Evolutionary conservation across 2,329 filamentous ascomycete species (phyloP), one percentile per base, ranked within the genome.

Genomic region (Arthrinium puccinioides): DNA sequence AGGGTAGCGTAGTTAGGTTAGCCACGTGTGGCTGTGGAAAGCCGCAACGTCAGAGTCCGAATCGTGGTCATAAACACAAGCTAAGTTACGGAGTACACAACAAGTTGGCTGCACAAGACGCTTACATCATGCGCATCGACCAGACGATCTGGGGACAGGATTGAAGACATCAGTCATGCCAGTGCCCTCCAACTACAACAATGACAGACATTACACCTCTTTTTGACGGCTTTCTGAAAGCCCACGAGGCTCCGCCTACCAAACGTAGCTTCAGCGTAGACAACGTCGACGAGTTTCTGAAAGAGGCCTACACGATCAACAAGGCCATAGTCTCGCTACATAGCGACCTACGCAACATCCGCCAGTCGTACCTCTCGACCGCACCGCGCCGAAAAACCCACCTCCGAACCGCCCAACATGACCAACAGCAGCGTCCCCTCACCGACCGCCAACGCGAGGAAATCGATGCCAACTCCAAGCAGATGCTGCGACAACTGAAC

Each of bases 301-400:
- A 90, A 56, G 90, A 97, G 63, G 92, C 92, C 37, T 92, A 94
- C 63, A 79, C 84, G 57, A 96, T 97, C 88, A 92, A 94, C 57
- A 75, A 80, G 7, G 87, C 94, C 57, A 94, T 97, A 43, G 65
- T 76, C 43, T 86, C 83, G 35, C 78, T 98, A 24, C 81, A 87
- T 50, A 68, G 68, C 47, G 87, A 96, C 53, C 81, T 98, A 15
- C 79, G 78, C 55, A 78, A 81, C 42, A 87, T 95, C 52, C 85
- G 90, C 42, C 86, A 88, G 50, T 80, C 88, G 41, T 98, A 98
- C 64, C 84, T 98, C 36, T 92, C 89, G 21, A 88, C 84, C 16
- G 78, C 82, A 6, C 74, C 76, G 45, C 76, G 82, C 16, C 76
- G 79, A 46, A 64, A 72, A 55, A 62, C 70, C 33, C 69, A 76